phyloP scores from a whole-genome alignment of 768 basidiomycete species.

The Mycena latifolia region DNA sequence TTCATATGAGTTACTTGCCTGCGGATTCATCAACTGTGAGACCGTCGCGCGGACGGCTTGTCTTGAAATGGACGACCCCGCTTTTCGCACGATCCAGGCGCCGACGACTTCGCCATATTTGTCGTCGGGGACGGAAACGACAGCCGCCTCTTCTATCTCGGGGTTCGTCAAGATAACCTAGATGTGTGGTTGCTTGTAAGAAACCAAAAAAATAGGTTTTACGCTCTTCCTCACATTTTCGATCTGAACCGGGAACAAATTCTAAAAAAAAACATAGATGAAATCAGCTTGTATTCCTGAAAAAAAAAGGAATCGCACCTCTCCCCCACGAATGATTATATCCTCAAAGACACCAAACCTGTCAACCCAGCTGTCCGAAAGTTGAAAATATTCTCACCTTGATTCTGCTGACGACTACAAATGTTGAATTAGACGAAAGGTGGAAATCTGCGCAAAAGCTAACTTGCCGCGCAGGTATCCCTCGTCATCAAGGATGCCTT shows the following conservation, averaged over 20 bases:
- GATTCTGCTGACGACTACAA: conserved; percentile 79
- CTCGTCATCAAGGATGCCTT: conserved; percentile 84
- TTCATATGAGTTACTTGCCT: conserved; percentile 58
- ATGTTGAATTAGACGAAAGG: not conserved
- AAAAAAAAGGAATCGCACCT: conserved; percentile 54
- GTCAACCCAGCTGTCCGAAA: too few species aligned
- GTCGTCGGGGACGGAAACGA: conserved; percentile 75
- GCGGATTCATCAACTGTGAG: conserved; percentile 77
- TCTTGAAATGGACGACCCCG: conserved; percentile 53
- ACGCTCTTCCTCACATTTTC: conserved; percentile 74
- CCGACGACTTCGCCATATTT: conserved; percentile 86
- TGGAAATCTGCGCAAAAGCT: not conserved
- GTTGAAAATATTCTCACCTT: conserved; percentile 61
- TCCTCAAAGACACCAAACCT: conserved; percentile 70
- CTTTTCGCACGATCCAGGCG: conserved; percentile 76
- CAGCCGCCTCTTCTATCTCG: conserved; percentile 77
- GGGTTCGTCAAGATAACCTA: conserved; percentile 32
- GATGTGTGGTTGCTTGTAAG: not conserved
- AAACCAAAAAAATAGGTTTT: conserved; percentile 42
- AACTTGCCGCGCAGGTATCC: conserved; percentile 80
- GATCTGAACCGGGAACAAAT: conserved; percentile 88
- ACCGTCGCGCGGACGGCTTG: conserved; percentile 70
- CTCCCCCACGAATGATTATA: conserved; percentile 89
- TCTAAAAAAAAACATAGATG: conserved; percentile 52
- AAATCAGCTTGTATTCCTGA: not conserved